Evolutionary conservation across 768 basidiomycete genomes (phyloP).

Genomic region (Termitomyces heimii): DNA sequence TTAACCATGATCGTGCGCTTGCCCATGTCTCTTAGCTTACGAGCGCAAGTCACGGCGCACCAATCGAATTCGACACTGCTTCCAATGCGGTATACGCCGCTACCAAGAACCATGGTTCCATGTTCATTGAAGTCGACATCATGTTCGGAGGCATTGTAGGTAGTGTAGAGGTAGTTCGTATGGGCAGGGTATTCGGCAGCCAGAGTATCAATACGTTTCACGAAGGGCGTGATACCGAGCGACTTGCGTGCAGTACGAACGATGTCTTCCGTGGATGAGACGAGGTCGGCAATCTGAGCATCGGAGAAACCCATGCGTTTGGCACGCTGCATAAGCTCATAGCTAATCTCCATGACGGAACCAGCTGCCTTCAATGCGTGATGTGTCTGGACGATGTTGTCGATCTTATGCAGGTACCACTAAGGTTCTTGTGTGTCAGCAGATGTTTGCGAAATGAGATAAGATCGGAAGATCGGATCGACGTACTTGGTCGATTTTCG

Average conservation of each 20-base stretch:
- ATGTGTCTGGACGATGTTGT: conserved; percentile 94
- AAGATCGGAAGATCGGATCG: neutral
- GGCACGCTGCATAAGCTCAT: conserved; percentile 77
- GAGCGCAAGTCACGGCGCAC: conserved; percentile 99
- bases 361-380: conserved; percentile 65
- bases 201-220: conserved; percentile 98
- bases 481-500: conserved; percentile 93
- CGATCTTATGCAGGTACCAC: conserved; percentile 99
- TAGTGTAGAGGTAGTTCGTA: conserved; percentile 99
- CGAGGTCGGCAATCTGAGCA: conserved; percentile 80
- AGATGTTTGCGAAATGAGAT: neutral
- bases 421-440: conserved; percentile 20
- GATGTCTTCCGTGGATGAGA: conserved; percentile 64
- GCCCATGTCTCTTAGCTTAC: conserved; percentile 88
- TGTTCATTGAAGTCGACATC: conserved; percentile 95
- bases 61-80: conserved; percentile 99
- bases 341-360: conserved; percentile 61
- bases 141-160: conserved; percentile 95
- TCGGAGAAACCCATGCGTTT: conserved; percentile 98
- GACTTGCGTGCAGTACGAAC: conserved; percentile 87
- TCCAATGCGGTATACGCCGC: conserved; percentile 97
- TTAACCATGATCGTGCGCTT: conserved; percentile 98
- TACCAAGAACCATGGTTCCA: conserved; percentile 98
- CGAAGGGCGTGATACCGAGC: conserved; percentile 88
- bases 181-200: conserved; percentile 98